phyloP scores from a whole-genome alignment of 2,329 filamentous ascomycete genomes.

The Pseudogymnoascus verrucosus region DNA sequence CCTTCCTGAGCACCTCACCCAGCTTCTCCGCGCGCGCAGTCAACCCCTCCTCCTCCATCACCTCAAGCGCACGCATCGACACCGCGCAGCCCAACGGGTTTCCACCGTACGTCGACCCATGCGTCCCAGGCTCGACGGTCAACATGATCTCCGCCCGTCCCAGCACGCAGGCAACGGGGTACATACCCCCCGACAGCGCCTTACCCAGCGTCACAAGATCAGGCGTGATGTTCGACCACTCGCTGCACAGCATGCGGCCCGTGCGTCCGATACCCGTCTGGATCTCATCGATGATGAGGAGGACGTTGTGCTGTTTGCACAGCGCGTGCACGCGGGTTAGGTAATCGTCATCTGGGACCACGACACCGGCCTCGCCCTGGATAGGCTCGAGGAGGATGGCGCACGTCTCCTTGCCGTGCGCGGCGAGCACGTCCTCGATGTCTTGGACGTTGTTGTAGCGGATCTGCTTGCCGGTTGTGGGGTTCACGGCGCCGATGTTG shows the following conservation, averaged over 20 bases:
- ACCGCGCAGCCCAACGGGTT: constrained; percentile 95
- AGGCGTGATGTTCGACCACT: constrained; percentile 93
- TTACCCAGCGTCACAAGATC: constrained; percentile 94
- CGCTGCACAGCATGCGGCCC: constrained; percentile 83
- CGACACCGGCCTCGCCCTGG: constrained; percentile 93
- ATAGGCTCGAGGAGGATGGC: constrained; percentile 95
- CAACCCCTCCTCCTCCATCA: constrained; percentile 86
- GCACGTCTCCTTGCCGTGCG: constrained; percentile 78
- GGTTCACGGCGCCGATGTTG: constrained; percentile 69
- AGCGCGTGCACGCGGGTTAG: constrained; percentile 70
- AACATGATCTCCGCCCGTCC: constrained; percentile 88
- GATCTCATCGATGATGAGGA: constrained; percentile 97
- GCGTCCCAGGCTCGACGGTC: constrained; percentile 89
- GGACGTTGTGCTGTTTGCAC: constrained; percentile 90
- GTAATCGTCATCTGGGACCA: constrained; percentile 88
- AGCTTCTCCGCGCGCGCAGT: constrained; percentile 73
- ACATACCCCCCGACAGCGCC: constrained; percentile 97
- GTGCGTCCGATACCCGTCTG: constrained; percentile 96
- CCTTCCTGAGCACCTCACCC: constrained; percentile 75
- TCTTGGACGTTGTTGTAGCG: constrained; percentile 80
- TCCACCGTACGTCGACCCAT: constrained; percentile 96
- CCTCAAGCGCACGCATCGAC: constrained; percentile 87
- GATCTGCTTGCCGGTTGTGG: constrained; percentile 68
- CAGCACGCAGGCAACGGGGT: constrained; percentile 92
- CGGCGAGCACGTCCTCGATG: constrained; percentile 69